Evolutionary conservation across 108 stramenopile genomes (phyloP).

Genomic region (Skeletonema grethae): DNA sequence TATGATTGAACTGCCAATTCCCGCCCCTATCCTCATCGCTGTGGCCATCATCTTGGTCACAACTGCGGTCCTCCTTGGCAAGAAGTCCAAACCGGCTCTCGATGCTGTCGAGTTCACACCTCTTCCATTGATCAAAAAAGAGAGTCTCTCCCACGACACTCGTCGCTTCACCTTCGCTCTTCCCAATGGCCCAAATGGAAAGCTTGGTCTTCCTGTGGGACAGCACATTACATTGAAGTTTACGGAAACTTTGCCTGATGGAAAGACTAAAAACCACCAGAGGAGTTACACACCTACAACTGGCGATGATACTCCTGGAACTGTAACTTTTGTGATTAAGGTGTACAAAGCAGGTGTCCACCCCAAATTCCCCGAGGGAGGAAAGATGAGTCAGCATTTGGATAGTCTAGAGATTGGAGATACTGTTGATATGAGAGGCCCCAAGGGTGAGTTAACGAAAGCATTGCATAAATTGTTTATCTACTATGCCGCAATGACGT

Average conservation of each 20-base stretch:
- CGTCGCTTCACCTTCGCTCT: constrained; percentile 92
- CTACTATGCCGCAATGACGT: neutral
- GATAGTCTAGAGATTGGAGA: constrained; percentile 91
- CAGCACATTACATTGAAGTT: constrained; percentile 94
- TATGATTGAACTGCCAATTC: constrained; percentile 2
- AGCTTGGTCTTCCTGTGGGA: constrained; percentile 95
- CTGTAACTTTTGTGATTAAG: constrained; percentile 92
- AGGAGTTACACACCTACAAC: constrained; percentile 93
- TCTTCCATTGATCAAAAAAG: constrained; percentile 79
- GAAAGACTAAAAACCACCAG: constrained; percentile 51
- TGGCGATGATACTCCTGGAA: constrained; percentile 79
- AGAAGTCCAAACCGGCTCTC: constrained; percentile 33
- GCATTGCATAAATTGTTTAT: too few species aligned
- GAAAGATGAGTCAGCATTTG: constrained; percentile 96
- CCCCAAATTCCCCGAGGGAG: constrained; percentile 95
- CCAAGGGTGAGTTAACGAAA: constrained; percentile 57
- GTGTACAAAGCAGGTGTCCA: constrained; percentile 90
- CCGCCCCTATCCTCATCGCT: constrained; percentile 12
- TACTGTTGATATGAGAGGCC: constrained; percentile 83
- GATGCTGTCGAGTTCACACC: constrained; percentile 60
- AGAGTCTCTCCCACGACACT: constrained; percentile 91
- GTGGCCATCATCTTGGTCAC: constrained; percentile 17
- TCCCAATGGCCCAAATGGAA: constrained; percentile 56
- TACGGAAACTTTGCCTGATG: constrained; percentile 70
- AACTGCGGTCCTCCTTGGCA: constrained; percentile 9